Evolutionary conservation across 225 moss, liverwort and hornwort species (phyloP).

Genomic region (Neckera pumila): DNA sequence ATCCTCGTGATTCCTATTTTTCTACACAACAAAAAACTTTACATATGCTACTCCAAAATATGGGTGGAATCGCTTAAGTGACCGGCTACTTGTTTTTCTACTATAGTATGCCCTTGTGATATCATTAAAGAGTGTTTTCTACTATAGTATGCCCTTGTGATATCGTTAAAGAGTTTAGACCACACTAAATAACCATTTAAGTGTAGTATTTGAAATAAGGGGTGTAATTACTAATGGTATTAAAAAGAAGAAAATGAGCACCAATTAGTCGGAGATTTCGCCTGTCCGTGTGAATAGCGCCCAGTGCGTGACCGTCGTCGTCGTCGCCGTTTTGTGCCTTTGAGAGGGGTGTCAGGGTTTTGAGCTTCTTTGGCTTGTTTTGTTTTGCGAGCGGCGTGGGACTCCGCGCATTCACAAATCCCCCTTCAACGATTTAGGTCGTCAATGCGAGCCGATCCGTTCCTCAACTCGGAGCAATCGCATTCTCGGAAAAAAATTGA

Average conservation of each 20-base stretch:
- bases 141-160: too few relatives aligned
- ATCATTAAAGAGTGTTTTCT: too few relatives aligned
- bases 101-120: too few relatives aligned
- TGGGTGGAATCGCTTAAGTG: too few relatives aligned
- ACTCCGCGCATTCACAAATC: not conserved
- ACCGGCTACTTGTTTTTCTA: too few relatives aligned
- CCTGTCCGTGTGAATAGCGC: not conserved
- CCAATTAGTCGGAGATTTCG: not conserved
- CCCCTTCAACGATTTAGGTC: not conserved
- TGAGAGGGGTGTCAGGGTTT: not conserved
- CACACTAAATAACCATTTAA: not conserved
- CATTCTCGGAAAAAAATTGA: not conserved
- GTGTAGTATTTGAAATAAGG: not conserved
- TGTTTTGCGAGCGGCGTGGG: not conserved
- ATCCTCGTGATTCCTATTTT: too few relatives aligned
- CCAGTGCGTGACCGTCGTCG: too few relatives aligned
- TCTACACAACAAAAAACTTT: too few relatives aligned
- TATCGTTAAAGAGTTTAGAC: too few relatives aligned
- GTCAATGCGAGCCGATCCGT: not conserved
- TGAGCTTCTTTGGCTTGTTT: not conserved
- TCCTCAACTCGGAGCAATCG: not conserved
- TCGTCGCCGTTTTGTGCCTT: not conserved
- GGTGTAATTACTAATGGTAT: not conserved
- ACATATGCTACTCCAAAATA: too few relatives aligned
- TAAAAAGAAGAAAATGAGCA: not conserved